These are phyloP conservation scores for Biscogniauxia sp. DNA, from an alignment of 2,329 filamentous ascomycete species.

Conservation along the genomic window DNA sequence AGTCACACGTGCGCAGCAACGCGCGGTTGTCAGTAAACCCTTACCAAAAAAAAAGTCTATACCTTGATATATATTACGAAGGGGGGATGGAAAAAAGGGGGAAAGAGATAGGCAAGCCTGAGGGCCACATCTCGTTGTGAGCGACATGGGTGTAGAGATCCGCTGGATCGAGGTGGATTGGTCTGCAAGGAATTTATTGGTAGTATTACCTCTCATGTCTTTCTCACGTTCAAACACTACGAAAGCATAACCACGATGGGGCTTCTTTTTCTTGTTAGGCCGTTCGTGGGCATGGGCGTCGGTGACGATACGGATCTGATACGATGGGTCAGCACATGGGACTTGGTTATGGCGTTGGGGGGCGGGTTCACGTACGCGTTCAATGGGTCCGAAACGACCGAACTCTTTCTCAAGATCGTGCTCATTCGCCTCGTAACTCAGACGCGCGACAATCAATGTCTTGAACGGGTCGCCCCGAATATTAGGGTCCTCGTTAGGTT, in stretches of 20 bases:
- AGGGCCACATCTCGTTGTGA: constrained; percentile 53
- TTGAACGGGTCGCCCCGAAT: constrained; percentile 92
- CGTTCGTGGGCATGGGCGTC: constrained; percentile 69
- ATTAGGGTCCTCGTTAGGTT: constrained; percentile 80
- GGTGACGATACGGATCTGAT: constrained; percentile 80
- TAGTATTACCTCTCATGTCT: constrained; percentile 94
- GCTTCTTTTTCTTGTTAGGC: constrained; percentile 75
- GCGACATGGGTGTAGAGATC: constrained; percentile 34
- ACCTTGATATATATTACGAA: constrained; percentile 33
- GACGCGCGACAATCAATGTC: constrained; percentile 86
- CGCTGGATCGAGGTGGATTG: constrained; percentile 27
- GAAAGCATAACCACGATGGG: constrained; percentile 90
- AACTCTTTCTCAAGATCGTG: constrained; percentile 93
- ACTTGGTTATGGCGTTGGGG: constrained; percentile 8
- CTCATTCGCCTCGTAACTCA: constrained; percentile 86
- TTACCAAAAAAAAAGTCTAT: constrained; percentile 51
- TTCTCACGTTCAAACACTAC: constrained; percentile 96
- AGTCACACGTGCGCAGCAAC: constrained; percentile 55
- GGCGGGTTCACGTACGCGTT: constrained; percentile 64
- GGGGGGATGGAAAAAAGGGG: constrained; percentile 10
- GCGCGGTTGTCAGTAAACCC: constrained; percentile 67
- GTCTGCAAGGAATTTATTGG: constrained; percentile 40
- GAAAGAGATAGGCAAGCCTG: constrained; percentile 56
- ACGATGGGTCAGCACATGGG: constrained; percentile 9
- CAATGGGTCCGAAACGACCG: constrained; percentile 88